Evolutionary conservation across 495 filamentous ascomycete genomes (phyloP), one percentile per base, ranked within the genome.

Genomic region (Pseudomonodictys pantanalensis): DNA sequence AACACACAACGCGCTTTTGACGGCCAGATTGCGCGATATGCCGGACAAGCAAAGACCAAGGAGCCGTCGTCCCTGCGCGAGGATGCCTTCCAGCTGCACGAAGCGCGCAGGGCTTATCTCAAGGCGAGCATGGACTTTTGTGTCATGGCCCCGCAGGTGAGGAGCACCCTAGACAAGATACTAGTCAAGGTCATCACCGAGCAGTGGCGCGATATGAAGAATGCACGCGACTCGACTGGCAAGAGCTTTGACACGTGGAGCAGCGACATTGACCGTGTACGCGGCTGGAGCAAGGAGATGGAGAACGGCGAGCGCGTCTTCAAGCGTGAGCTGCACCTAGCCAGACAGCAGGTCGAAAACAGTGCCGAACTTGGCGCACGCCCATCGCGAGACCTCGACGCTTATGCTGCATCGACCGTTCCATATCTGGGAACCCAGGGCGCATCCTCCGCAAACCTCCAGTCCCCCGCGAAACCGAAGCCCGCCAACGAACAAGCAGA

Each of bases 31-130:
- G 80, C 90, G 28, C 81, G 91, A 42, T 97, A 95, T 68, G 79
- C 87, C 3, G 76, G 79, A 4, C 92, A 96, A 73, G 86, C 85
- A 28, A 98, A 96, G 74, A 87, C 90, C 2, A 97, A 97, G 73
- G 93, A 98, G 70, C 82, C 91, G 6, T 95, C 90, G 11, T 81
- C 90, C 0, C 76, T 98, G 50, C 79, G 95, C 45, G 93, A 98
- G 71, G 93, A 98, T 73, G 92, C 95, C 0, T 98, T 97, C 67
- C 86, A 93, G 71, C 84, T 98, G 32, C 93, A 96, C 62, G 95
- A 97, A 78, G 88, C 91, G 15, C 84, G 92, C 46, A 92, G 91
- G 72, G 83, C 85, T 17, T 98, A 97, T 68, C 79, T 97, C 22
- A 92, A 89, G 73, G 87, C 91, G 0, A 91, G 90, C 7, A 83